Percentiles rank a stretch among this genome's conserved stretches.
phyloP scores from a whole-genome alignment of 2,329 filamentous ascomycete species.

The Colletotrichum brevisporum region DNA sequence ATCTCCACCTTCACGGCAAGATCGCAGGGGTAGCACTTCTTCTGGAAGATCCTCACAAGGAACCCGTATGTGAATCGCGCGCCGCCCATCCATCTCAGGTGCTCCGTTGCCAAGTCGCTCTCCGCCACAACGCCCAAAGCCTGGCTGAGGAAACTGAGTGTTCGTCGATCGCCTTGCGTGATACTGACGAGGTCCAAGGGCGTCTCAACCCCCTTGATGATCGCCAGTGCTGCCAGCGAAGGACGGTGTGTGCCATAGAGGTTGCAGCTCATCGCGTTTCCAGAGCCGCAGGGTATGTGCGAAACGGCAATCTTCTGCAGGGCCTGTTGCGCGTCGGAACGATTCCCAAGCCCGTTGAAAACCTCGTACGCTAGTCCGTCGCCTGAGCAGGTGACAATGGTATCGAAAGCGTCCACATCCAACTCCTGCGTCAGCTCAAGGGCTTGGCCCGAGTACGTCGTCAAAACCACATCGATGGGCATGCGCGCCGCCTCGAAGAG shows the following conservation, averaged over 20 bases:
- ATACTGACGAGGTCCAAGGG: conserved; percentile 89
- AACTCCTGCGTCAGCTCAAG: conserved; percentile 81
- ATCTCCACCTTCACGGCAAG: conserved; percentile 88
- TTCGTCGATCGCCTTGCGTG: conserved; percentile 82
- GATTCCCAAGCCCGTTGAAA: conserved; percentile 90
- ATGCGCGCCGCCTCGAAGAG: conserved; percentile 87
- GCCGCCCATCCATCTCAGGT: conserved; percentile 93
- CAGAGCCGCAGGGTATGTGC: conserved; percentile 92
- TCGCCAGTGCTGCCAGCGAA: conserved; percentile 82
- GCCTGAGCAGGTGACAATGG: conserved; percentile 89
- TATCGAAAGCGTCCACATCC: conserved; percentile 86
- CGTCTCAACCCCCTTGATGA: conserved; percentile 90
- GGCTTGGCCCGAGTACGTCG: conserved; percentile 82
- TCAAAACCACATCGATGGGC: conserved; percentile 79
- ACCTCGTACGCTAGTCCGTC: conserved; percentile 94
- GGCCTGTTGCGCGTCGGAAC: conserved; percentile 80
- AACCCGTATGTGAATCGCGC: conserved; percentile 89
- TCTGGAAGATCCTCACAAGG: conserved; percentile 80
- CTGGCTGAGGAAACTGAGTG: conserved; percentile 91
- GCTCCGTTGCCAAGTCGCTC: conserved; percentile 88
- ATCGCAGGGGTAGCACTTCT: conserved; percentile 89
- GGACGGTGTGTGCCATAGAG: conserved; percentile 84
- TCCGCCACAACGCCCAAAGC: conserved; percentile 92
- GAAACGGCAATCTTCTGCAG: conserved; percentile 84
- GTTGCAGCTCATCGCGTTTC: conserved; percentile 94